These are phyloP conservation scores for Lasiodiplodia sp. DNA, from an alignment of 2,329 filamentous ascomycete genomes.

Conservation along the genomic window DNA sequence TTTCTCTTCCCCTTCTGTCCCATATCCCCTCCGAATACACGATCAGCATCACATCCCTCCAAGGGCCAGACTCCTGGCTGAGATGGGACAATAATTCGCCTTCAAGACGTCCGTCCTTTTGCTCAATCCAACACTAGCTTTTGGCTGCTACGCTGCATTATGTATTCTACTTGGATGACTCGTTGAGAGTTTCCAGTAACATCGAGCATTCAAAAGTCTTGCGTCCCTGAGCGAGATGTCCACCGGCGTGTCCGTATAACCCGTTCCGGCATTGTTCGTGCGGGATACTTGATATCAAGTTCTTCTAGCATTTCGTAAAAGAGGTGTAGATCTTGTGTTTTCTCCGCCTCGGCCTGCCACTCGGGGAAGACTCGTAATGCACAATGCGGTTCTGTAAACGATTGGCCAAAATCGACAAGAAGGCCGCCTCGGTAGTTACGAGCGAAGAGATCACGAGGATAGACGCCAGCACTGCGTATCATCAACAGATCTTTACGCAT, in stretches of 20 bases:
- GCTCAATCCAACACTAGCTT: too few species aligned
- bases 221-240: neutral
- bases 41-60: slow-evolving; percentile 37
- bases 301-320: neutral
- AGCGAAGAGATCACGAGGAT: neutral
- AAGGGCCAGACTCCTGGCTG: too few species aligned
- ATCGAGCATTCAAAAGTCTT: neutral
- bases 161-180: slow-evolving; percentile 33
- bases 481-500: neutral
- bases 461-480: neutral
- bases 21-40: neutral
- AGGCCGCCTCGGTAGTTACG: slow-evolving; percentile 3
- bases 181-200: neutral
- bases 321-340: neutral
- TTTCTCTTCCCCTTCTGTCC: slow-evolving; percentile 58
- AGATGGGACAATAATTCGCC: too few species aligned
- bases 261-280: neutral
- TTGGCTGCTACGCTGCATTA: too few species aligned
- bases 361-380: neutral
- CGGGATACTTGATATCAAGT: neutral
- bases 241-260: neutral
- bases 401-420: neutral
- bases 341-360: neutral
- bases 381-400: neutral
- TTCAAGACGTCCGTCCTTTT: too few species aligned